Percentiles rank a stretch among this genome's conserved stretches.
These are phyloP conservation scores for Barnettozyma botsteinii DNA, from an alignment of 805 yeast genomes.

Conservation along the genomic window DNA sequence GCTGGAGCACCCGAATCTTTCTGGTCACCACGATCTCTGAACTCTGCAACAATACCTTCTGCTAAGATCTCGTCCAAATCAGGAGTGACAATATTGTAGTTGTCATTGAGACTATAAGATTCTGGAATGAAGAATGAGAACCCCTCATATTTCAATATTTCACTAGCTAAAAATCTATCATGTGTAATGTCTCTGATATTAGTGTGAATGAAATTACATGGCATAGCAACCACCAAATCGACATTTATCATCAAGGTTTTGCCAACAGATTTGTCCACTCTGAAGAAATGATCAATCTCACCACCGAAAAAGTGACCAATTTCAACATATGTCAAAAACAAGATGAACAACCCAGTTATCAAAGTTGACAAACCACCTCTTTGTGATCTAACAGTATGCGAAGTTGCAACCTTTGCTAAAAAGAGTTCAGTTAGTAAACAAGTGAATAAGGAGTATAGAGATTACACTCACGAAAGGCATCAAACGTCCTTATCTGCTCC, in stretches of 20 bases:
- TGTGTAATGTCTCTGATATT: constrained; percentile 72
- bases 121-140: constrained; percentile 49
- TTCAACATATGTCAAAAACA: constrained; percentile 77
- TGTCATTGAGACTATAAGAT: constrained; percentile 39
- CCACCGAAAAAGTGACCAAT: constrained; percentile 85
- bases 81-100: constrained; percentile 46
- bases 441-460: not conserved
- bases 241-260: constrained; percentile 63
- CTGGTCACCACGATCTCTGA: constrained; percentile 36
- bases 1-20: constrained; percentile 54
- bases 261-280: constrained; percentile 58
- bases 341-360: constrained; percentile 50
- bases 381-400: constrained; percentile 64
- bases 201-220: constrained; percentile 71
- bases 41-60: constrained; percentile 63
- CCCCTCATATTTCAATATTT: constrained; percentile 67
- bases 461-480: constrained; percentile 57
- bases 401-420: constrained; percentile 60
- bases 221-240: constrained; percentile 77
- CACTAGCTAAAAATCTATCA: constrained; percentile 75
- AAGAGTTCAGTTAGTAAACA: constrained; percentile 8
- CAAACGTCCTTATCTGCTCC: constrained; percentile 45
- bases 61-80: constrained; percentile 62
- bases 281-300: constrained; percentile 66
- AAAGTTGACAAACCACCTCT: constrained; percentile 76